Evolutionary conservation across 345 rosid genomes (phyloP).

Genomic region (Salix koriyanagi): DNA sequence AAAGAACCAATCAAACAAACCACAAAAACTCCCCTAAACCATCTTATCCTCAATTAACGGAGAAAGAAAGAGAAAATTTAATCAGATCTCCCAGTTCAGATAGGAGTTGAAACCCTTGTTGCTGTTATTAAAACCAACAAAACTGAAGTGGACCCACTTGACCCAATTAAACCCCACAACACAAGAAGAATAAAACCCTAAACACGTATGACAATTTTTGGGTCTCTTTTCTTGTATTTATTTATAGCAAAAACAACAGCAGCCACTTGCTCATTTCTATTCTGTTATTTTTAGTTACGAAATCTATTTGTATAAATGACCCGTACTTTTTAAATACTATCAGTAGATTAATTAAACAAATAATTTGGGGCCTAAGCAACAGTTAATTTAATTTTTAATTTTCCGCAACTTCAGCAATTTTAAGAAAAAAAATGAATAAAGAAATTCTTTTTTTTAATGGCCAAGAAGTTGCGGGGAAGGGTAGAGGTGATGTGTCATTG

Average conservation of each 20-base stretch:
- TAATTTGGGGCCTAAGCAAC: conserved; percentile 24
- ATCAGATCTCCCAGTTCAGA: not conserved
- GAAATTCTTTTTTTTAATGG: not conserved
- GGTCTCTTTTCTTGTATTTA: conserved; percentile 6
- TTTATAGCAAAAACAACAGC: not conserved
- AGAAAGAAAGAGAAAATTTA: conserved; percentile 6
- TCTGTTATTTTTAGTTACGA: not conserved
- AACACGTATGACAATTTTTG: not conserved
- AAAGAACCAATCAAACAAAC: not conserved
- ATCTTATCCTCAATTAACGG: no score
- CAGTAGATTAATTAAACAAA: no score
- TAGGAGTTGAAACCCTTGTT: conserved; percentile 1
- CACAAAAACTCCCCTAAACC: not conserved
- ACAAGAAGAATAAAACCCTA: not conserved
- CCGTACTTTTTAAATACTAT: not conserved
- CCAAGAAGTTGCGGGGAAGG: conserved; percentile 6
- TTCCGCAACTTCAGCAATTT: conserved; percentile 1
- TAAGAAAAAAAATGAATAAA: not conserved
- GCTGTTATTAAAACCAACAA: not conserved
- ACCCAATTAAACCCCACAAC: not conserved
- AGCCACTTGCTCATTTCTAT: not conserved
- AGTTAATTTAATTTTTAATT: not conserved
- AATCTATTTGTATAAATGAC: not conserved
- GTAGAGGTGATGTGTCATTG: not conserved
- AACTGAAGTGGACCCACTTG: not conserved